Evolutionary conservation across 225 moss, liverwort and hornwort genomes (phyloP).

Genomic region (Polytrichum formosum): DNA sequence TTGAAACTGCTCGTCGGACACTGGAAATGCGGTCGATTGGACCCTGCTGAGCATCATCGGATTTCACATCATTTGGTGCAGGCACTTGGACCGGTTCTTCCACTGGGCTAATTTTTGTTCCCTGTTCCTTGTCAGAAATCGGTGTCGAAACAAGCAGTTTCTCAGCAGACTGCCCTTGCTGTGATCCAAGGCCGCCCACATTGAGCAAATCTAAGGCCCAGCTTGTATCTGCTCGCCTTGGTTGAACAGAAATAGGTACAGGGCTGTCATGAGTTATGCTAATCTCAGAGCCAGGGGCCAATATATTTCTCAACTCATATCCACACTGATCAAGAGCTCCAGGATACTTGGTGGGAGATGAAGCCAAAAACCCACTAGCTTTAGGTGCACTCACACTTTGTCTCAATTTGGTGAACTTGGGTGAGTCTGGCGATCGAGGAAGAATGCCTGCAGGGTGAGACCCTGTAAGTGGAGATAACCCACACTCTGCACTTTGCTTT

Average conservation of each 20-base stretch:
- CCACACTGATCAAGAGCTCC: not conserved
- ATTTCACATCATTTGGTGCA: constrained; percentile 5
- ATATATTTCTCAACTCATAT: constrained; percentile 13
- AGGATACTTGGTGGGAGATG: not conserved
- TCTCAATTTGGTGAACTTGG: not conserved
- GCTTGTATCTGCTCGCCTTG: constrained; percentile 37
- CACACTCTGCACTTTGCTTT: constrained; percentile 16
- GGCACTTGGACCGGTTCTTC: not conserved
- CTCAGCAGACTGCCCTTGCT: constrained; percentile 8
- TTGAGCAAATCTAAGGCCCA: constrained; percentile 41
- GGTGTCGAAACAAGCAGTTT: not conserved
- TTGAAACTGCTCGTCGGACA: constrained; percentile 20
- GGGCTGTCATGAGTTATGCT: not conserved
- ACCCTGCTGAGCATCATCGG: constrained; percentile 5
- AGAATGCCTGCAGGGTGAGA: constrained; percentile 6
- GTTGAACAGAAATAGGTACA: constrained; percentile 39
- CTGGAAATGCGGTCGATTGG: constrained; percentile 11
- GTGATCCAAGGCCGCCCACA: constrained; percentile 28
- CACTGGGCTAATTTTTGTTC: not conserved
- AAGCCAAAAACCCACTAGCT: not conserved
- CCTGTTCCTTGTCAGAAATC: constrained; percentile 12
- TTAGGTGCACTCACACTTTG: not conserved
- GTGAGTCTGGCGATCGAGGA: constrained; percentile 23
- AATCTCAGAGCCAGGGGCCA: not conserved
- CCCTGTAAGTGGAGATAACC: constrained; percentile 6